Conservation (phyloP, 345 rosid species). For the Alliaria petiolata region DNA sequence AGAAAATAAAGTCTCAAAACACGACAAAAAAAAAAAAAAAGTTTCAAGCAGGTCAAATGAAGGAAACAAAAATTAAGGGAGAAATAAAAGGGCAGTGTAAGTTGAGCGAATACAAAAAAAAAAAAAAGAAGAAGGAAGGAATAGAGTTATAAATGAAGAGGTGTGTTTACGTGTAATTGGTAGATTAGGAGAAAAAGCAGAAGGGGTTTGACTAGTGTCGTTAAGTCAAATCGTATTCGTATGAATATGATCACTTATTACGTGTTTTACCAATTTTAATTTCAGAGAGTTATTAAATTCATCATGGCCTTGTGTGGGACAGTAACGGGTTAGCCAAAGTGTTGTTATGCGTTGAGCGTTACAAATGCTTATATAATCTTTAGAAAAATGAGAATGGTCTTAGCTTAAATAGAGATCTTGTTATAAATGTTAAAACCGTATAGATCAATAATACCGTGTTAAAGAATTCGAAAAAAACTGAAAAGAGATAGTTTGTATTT, state of each 20-base stretch:
- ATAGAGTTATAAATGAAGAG: not conserved
- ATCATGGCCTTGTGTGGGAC: not conserved
- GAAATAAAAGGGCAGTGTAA: slow-evolving; percentile 12
- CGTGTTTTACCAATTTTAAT: slow-evolving; percentile 2
- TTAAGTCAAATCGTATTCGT: slow-evolving; percentile 31
- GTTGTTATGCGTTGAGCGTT: slow-evolving; percentile 14
- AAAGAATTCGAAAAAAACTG: not conserved
- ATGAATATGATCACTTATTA: slow-evolving; percentile 10
- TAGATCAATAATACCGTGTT: not conserved
- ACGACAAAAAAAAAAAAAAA: slow-evolving; percentile 6
- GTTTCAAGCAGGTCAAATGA: slow-evolving; percentile 18
- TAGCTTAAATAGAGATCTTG: not conserved
- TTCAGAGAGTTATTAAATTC: slow-evolving; percentile 1
- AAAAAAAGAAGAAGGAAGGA: not conserved
- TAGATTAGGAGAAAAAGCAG: not conserved
- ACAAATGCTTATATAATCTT: not conserved
- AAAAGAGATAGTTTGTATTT: not conserved
- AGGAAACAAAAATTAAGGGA: slow-evolving; percentile 12
- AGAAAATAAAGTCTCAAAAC: not conserved
- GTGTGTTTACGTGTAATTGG: slow-evolving; percentile 17
- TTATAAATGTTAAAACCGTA: not conserved
- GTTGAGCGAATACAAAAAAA: not conserved
- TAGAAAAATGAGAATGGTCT: not conserved
- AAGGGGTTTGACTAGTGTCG: slow-evolving; percentile 17
- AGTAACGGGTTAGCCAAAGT: slow-evolving; percentile 8